Evolutionary conservation across 305 asterid species (phyloP), one percentile per base, ranked within the genome.

Genomic region (Fraxinus sp.): DNA sequence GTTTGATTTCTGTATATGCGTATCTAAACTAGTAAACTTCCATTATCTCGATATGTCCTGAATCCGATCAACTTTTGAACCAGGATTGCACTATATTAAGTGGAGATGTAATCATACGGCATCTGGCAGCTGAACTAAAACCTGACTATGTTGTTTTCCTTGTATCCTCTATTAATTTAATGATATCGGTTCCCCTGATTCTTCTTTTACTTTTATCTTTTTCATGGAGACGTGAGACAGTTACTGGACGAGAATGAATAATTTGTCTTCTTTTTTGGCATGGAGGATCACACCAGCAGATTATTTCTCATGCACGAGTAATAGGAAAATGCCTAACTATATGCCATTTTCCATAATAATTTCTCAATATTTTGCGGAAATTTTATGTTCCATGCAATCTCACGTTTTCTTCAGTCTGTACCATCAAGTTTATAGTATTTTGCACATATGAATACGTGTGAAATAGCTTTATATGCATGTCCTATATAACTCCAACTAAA

Each of bases 51-150:
- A 24, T 49, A 70, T 81, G 71, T 20, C 66, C 77, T 80, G 22
- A 74, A 73, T 55, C 70, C n/a, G 26, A 86, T 85, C 36, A 59
- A 77, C 46, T 80, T 81, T 78, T 81, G 64, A 37, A 78, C 74
- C 93, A 94, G 99, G 99, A 91, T 62, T 95, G 99, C 93, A 94
- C 99, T 13, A 95, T 95, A 87, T 86, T 95, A 85, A 95, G 99
- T 44, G 99, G 99, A 82, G 98, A 95, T 79, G 92, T 92, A 20
- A 95, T 95, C 87, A 93, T 93, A 71, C 88, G 94, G 71, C 92
- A 92, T 88, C 90, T 95, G 71, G 98, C 98, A 68, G 97, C 89
- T 72, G 87, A 93, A 83, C 84, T 95, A 78, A 90, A 89, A 80
- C 99, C 99, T 16, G 90, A 89, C 28, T 91, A 83, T 26, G 98